Evolutionary conservation across 2,329 filamentous ascomycete species (phyloP).

Genomic region (Neofusicoccum sp.): DNA sequence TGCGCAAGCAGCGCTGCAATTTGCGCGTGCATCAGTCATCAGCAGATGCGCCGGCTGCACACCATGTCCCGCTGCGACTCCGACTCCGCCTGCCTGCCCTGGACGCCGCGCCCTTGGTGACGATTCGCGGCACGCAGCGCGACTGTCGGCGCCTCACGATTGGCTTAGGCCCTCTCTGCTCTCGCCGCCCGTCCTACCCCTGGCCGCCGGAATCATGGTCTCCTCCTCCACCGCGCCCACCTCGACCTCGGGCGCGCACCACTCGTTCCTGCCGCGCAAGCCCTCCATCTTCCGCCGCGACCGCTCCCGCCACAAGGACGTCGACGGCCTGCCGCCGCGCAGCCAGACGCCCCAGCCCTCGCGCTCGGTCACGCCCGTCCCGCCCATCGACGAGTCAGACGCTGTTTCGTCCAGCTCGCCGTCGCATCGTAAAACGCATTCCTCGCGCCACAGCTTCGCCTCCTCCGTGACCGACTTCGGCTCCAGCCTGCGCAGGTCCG

Average conservation of each 20-base stretch:
- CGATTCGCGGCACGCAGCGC: conserved; percentile 11
- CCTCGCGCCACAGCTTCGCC: conserved; percentile 31
- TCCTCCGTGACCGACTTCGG: conserved; percentile 43
- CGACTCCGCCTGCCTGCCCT: conserved; percentile 5
- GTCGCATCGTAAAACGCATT: conserved; percentile 28
- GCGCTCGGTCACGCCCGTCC: conserved; percentile 18
- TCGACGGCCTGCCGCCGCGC: conserved; percentile 13
- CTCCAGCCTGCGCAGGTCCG: conserved; percentile 41
- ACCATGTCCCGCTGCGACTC: conserved; percentile 13
- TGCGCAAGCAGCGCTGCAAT: conserved; percentile 1
- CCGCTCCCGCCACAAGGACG: conserved; percentile 10
- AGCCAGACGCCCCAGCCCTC: conserved; percentile 17
- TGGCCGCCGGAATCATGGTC: conserved; percentile 19
- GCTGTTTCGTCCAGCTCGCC: conserved; percentile 24
- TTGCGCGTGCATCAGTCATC: conserved; percentile 8
- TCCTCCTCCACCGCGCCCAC: conserved; percentile 14
- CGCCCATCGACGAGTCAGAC: conserved; percentile 22
- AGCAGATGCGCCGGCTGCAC: not conserved
- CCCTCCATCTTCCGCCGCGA: conserved; percentile 21
- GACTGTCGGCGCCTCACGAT: conserved; percentile 10
- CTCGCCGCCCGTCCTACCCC: conserved; percentile 11
- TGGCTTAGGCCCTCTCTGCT: not conserved
- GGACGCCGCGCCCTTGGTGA: conserved; percentile 9
- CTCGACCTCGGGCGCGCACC: conserved; percentile 1
- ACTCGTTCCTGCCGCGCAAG: conserved; percentile 21